Percentiles rank a stretch among this genome's conserved stretches.
phyloP scores from a whole-genome alignment of 106 monocot genomes.

The Allium cepa region DNA sequence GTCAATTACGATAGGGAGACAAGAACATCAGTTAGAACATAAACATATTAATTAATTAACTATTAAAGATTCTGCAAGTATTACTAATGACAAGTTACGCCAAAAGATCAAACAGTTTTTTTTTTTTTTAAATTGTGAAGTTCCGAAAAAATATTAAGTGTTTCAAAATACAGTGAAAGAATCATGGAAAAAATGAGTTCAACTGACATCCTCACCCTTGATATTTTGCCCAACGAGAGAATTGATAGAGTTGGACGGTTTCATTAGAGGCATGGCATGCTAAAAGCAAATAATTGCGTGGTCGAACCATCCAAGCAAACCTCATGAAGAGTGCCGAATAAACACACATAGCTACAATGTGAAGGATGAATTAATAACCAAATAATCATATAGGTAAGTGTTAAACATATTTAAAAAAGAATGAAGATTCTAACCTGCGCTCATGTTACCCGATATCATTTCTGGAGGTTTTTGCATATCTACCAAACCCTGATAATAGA shows the following conservation, averaged over 20 bases:
- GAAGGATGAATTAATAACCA: neutral
- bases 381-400: neutral
- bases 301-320: slow-evolving; percentile 99
- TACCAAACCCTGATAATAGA: slow-evolving; percentile 68
- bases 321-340: slow-evolving; percentile 98
- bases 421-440: slow-evolving; percentile 43
- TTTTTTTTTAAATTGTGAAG: neutral
- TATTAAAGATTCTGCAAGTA: neutral
- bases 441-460: slow-evolving; percentile 99
- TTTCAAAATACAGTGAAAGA: neutral
- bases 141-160: neutral
- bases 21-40: no score
- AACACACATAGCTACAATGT: slow-evolving; percentile 77
- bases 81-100: neutral
- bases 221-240: slow-evolving; percentile 72
- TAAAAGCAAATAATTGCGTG: slow-evolving; percentile 91
- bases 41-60: no score
- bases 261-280: slow-evolving; percentile 97
- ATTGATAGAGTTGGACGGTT: slow-evolving; percentile 87
- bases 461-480: slow-evolving; percentile 90
- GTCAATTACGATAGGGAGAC: no score
- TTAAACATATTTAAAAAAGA: no score
- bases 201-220: slow-evolving; percentile 44
- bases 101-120: neutral
- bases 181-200: neutral